These are phyloP conservation scores for Neopestalotiopsis rosae DNA, from an alignment of 2,329 filamentous ascomycete genomes.

Conservation along the genomic window DNA sequence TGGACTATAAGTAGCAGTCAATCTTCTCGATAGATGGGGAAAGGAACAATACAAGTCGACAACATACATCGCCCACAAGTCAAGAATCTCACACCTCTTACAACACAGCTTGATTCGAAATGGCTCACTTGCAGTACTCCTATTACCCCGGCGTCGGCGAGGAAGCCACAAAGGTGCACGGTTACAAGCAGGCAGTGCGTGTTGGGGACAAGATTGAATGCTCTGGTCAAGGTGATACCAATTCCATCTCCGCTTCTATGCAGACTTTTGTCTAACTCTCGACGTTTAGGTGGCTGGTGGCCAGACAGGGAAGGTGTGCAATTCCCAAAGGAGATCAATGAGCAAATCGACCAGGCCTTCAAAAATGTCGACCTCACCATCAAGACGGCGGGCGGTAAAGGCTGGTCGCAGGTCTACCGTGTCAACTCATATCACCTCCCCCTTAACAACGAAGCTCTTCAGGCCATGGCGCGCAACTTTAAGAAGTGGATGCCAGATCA, in stretches of 20 bases:
- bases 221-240: slow-evolving; percentile 47
- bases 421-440: slow-evolving; percentile 51
- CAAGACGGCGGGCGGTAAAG: slow-evolving; percentile 57
- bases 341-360: slow-evolving; percentile 58
- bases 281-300: slow-evolving; percentile 36
- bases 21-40: background rate
- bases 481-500: slow-evolving; percentile 57
- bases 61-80: background rate
- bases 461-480: slow-evolving; percentile 50
- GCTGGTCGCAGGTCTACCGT: slow-evolving; percentile 58
- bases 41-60: background rate
- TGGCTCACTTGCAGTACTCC: slow-evolving; percentile 39
- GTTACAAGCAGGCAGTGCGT: slow-evolving; percentile 54
- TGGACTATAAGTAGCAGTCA: background rate
- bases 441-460: slow-evolving; percentile 45
- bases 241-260: background rate
- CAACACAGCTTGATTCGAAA: slow-evolving; percentile 18
- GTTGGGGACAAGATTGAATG: slow-evolving; percentile 53
- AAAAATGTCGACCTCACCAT: slow-evolving; percentile 58
- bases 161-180: slow-evolving; percentile 34
- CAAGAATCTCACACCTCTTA: background rate
- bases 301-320: slow-evolving; percentile 25
- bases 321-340: slow-evolving; percentile 43
- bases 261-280: no score
- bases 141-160: slow-evolving; percentile 35